Percentiles rank a stretch among this genome's conserved stretches.
Conservation (phyloP, 805 yeast genomes). For the Metschnikowia baotianmanensis region DNA sequence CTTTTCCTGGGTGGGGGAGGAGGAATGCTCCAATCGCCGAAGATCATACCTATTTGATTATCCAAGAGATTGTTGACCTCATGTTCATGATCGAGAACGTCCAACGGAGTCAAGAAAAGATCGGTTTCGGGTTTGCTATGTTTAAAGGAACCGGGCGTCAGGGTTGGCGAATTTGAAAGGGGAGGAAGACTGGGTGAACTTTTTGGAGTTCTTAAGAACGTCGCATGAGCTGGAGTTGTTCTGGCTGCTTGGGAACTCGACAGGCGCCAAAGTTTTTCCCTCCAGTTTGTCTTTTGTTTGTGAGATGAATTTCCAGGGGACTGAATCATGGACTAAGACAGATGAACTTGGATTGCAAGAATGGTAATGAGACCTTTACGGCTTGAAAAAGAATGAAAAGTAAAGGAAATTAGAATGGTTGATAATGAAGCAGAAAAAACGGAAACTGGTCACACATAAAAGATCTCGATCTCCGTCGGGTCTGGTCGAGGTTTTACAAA, state of each 20-base stretch:
- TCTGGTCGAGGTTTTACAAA: constrained; percentile 2
- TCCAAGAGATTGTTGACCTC: constrained; percentile 15
- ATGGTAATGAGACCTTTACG: background rate
- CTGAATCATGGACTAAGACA: constrained; percentile 5
- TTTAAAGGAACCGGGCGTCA: constrained; percentile 12
- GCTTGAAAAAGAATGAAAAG: background rate
- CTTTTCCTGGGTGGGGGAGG: constrained; percentile 20
- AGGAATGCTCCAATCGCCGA: constrained; percentile 17
- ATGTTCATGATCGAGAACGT: constrained; percentile 16
- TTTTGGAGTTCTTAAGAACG: constrained; percentile 9
- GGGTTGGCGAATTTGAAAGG: constrained; percentile 15
- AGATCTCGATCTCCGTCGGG: background rate
- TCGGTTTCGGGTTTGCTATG: constrained; percentile 5
- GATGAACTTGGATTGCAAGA: background rate
- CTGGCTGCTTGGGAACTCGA: constrained; percentile 6
- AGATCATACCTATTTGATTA: constrained; percentile 11
- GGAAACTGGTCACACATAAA: background rate
- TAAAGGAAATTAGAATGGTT: background rate
- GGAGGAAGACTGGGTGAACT: constrained; percentile 9
- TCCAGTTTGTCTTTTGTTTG: constrained; percentile 11
- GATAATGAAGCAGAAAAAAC: background rate
- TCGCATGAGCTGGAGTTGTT: background rate
- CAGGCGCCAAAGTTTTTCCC: constrained; percentile 10
- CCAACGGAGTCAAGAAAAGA: constrained; percentile 18
- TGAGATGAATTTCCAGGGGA: constrained; percentile 7